phyloP scores from a whole-genome alignment of 2,329 filamentous ascomycete species.

The Colletotrichum orbiculare region DNA sequence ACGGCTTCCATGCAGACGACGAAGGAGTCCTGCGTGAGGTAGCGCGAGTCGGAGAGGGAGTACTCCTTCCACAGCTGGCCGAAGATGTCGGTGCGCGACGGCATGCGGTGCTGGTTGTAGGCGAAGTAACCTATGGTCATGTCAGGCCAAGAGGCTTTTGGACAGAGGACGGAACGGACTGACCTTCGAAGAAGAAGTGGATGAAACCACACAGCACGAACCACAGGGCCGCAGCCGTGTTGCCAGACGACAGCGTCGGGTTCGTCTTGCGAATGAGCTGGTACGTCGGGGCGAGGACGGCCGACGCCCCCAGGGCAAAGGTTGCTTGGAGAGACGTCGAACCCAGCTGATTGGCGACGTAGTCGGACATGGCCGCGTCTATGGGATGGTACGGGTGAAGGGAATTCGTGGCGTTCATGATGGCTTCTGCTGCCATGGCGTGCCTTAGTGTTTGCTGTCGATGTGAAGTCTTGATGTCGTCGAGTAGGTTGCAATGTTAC shows the following conservation, averaged over 20 bases:
- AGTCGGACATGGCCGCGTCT: constrained; percentile 69
- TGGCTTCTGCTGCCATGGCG: background rate
- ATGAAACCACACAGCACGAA: constrained; percentile 75
- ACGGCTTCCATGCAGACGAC: constrained; percentile 67
- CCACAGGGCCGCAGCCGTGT: constrained; percentile 75
- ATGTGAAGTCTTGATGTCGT: background rate
- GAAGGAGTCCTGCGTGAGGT: constrained; percentile 63
- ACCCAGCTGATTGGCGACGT: constrained; percentile 73
- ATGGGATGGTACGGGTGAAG: constrained; percentile 78
- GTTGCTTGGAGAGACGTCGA: constrained; percentile 67
- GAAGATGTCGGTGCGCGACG: constrained; percentile 54
- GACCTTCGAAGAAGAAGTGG: constrained; percentile 56
- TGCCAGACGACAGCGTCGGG: constrained; percentile 62
- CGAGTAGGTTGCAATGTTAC: background rate
- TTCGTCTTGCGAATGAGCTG: constrained; percentile 62
- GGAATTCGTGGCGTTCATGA: constrained; percentile 25
- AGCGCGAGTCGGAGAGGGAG: constrained; percentile 66
- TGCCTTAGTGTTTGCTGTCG: background rate
- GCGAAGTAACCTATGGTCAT: constrained; percentile 58
- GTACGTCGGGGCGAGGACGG: constrained; percentile 68
- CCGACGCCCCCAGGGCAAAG: constrained; percentile 67
- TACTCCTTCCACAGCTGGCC: constrained; percentile 70
- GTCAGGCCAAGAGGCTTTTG: background rate
- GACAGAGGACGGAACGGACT: background rate
- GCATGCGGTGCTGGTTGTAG: constrained; percentile 55